Percentiles rank a stretch among this genome's conserved stretches.
Evolutionary conservation across 1,284 basidiomycete genomes (phyloP).

Genomic region (Melanopsichium pennsylvanicum): DNA sequence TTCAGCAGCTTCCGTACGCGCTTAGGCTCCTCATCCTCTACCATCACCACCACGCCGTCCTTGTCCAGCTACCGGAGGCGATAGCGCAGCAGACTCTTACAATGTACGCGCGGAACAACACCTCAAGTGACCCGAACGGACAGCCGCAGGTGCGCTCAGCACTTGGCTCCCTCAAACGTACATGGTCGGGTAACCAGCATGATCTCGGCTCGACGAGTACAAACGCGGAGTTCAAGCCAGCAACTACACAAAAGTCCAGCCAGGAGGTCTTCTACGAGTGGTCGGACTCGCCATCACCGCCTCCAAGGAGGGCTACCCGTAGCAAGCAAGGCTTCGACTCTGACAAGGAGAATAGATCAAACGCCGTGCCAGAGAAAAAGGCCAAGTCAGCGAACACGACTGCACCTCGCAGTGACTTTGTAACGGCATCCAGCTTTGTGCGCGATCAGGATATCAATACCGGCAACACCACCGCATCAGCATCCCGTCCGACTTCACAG

Average conservation of each 20-base stretch:
- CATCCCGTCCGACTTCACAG: not conserved
- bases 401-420: slow-evolving; percentile 10
- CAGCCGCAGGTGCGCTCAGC: slow-evolving; percentile 33
- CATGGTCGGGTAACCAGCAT: slow-evolving; percentile 49
- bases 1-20: slow-evolving; percentile 2
- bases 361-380: slow-evolving; percentile 17
- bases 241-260: slow-evolving; percentile 8
- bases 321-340: slow-evolving; percentile 7
- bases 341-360: slow-evolving; percentile 30
- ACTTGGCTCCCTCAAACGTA: slow-evolving; percentile 37
- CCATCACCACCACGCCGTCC: slow-evolving; percentile 2
- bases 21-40: not conserved
- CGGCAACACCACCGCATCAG: slow-evolving; percentile 1
- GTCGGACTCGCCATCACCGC: slow-evolving; percentile 43
- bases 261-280: slow-evolving; percentile 41
- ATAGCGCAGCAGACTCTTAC: not conserved
- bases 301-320: not conserved
- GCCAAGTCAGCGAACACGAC: slow-evolving; percentile 1
- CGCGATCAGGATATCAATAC: slow-evolving; percentile 2
- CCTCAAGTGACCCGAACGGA: slow-evolving; percentile 9
- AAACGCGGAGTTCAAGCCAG: not conserved
- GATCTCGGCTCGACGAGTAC: slow-evolving; percentile 35
- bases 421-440: slow-evolving; percentile 8
- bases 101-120: slow-evolving; percentile 20
- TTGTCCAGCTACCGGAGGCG: not conserved